Evolutionary conservation across 2,329 filamentous ascomycete genomes (phyloP).

Genomic region (Fusarium caatingaense): DNA sequence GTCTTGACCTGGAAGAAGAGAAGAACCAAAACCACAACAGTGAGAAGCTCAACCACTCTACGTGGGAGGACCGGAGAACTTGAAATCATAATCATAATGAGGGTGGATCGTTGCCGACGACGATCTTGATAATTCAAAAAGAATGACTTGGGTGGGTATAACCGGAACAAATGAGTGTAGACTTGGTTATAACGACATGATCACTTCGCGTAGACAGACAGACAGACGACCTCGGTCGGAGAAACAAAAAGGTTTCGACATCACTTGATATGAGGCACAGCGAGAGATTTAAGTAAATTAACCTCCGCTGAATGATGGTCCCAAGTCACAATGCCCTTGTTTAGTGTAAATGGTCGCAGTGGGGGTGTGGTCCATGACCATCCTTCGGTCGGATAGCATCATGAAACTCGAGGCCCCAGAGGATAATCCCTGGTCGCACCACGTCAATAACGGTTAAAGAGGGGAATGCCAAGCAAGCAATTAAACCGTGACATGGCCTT

Average conservation of each 20-base stretch:
- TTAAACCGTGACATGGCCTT: slow-evolving; percentile 34
- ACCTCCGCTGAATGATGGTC: slow-evolving; percentile 1
- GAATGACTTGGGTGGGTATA: slow-evolving; percentile 45
- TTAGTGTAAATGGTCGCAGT: slow-evolving; percentile 39
- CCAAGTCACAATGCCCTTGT: slow-evolving; percentile 33
- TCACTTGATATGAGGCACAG: slow-evolving; percentile 29
- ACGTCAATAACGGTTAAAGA: slow-evolving; percentile 35
- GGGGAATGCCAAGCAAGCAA: slow-evolving; percentile 37
- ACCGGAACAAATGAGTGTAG: slow-evolving; percentile 23
- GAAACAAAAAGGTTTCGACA: neutral
- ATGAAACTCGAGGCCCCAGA: slow-evolving; percentile 41
- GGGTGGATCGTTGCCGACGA: slow-evolving; percentile 14
- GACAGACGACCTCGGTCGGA: slow-evolving; percentile 6
- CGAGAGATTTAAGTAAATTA: slow-evolving; percentile 43
- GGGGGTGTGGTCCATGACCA: slow-evolving; percentile 27
- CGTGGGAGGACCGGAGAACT: slow-evolving; percentile 40
- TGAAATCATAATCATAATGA: slow-evolving; percentile 45
- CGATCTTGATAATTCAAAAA: slow-evolving; percentile 22
- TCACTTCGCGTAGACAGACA: slow-evolving; percentile 15
- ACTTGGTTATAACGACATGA: slow-evolving; percentile 36
- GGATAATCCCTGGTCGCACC: slow-evolving; percentile 25
- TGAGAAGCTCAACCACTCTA: slow-evolving; percentile 41
- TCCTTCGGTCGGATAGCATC: slow-evolving; percentile 39
- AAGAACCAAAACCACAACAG: slow-evolving; percentile 43
- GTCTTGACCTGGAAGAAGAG: slow-evolving; percentile 42